A percentile compares a stretch with the other conserved stretches of the same genome.
These are phyloP conservation scores for Parastagonospora avenae DNA, from an alignment of 2,329 filamentous ascomycete genomes.

Conservation along the genomic window DNA sequence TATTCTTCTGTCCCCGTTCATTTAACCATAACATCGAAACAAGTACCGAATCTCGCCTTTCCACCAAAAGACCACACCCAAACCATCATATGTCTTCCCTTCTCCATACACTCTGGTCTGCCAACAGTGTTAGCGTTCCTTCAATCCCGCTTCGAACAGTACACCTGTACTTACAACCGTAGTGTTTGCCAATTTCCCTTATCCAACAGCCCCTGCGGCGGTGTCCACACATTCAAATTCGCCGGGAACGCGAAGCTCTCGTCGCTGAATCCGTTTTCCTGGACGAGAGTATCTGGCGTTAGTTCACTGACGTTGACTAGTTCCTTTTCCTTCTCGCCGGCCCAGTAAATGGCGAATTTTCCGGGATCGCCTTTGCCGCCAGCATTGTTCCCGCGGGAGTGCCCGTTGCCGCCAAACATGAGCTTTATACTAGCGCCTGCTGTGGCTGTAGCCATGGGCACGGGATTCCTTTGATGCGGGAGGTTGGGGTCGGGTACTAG, in stretches of 20 bases:
- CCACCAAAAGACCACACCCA: slow-evolving; percentile 30
- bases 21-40: slow-evolving; percentile 31
- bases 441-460: slow-evolving; percentile 21
- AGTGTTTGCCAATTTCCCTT: slow-evolving; percentile 36
- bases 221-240: slow-evolving; percentile 18
- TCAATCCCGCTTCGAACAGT: background rate
- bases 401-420: slow-evolving; percentile 35
- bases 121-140: slow-evolving; percentile 1
- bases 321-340: slow-evolving; percentile 21
- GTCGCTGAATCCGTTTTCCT: slow-evolving; percentile 26
- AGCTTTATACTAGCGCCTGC: slow-evolving; percentile 24
- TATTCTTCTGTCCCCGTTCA: background rate
- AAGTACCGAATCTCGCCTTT: slow-evolving; percentile 25
- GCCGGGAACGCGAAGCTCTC: slow-evolving; percentile 28
- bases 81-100: slow-evolving; percentile 36
- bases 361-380: slow-evolving; percentile 20
- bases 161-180: slow-evolving; percentile 11
- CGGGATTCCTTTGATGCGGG: slow-evolving; percentile 10
- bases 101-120: slow-evolving; percentile 29
- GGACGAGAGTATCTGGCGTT: slow-evolving; percentile 18
- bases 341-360: slow-evolving; percentile 20
- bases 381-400: slow-evolving; percentile 26
- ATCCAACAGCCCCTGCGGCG: slow-evolving; percentile 23
- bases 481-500: background rate
- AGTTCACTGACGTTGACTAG: slow-evolving; percentile 28